Conservation (phyloP, 306 rosid genomes). For the Mucuna pruriens region DNA sequence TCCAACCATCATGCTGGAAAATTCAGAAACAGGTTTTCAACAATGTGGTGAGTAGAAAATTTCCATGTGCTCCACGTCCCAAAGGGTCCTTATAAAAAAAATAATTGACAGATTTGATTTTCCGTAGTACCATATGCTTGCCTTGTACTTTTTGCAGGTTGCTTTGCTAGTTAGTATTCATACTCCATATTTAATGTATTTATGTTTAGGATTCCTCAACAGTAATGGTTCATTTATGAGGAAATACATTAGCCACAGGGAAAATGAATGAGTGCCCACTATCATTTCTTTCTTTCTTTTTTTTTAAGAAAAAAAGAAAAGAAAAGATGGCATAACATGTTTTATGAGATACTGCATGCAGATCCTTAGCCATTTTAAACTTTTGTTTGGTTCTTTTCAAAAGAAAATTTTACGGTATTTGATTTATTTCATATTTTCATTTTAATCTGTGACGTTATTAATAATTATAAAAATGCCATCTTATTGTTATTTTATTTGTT, state of each 20-base stretch:
- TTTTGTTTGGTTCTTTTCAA: neutral
- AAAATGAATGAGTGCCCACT: conserved; percentile 20
- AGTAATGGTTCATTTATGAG: conserved; percentile 41
- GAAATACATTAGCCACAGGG: conserved; percentile 5
- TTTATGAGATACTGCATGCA: neutral
- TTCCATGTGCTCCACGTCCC: conserved; percentile 47
- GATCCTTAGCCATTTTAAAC: neutral
- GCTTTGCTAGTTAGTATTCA: conserved; percentile 41
- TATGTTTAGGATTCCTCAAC: conserved; percentile 27
- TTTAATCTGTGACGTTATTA: neutral
- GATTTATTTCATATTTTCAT: neutral
- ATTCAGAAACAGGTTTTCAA: conserved; percentile 36
- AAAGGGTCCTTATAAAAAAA: conserved; percentile 4
- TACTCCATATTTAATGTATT: conserved; percentile 33
- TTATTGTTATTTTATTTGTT: neutral
- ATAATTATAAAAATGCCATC: neutral
- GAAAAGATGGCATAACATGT: neutral
- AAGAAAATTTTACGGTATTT: neutral
- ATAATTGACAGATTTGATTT: conserved; percentile 42
- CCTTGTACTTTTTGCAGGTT: conserved; percentile 42
- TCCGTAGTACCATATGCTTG: conserved; percentile 51
- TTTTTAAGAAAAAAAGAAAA: neutral
- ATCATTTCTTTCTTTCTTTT: neutral
- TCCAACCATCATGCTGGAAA: conserved; percentile 35
- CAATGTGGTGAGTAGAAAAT: conserved; percentile 25